Base-by-base conservation (phyloP, 2,329 filamentous ascomycete genomes). In the Paecilomyces niveus region DNA sequence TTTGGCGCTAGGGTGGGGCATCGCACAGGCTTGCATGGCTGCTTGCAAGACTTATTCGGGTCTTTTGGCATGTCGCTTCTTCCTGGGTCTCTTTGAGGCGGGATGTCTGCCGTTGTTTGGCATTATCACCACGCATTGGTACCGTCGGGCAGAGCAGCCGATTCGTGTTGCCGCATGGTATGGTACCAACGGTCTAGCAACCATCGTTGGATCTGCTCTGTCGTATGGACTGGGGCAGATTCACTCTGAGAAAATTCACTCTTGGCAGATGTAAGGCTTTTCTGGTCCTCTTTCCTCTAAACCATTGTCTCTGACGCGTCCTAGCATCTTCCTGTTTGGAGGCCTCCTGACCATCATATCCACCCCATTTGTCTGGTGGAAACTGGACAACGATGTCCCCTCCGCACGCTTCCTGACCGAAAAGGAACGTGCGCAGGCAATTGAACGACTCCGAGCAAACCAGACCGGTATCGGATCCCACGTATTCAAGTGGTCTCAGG, bases 151-250 rank as follows among this genome's bases (percentile, higher is more conserved):
- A 3, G 85, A 89, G 64, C 86, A 89, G 68, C 84, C 85, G 0
- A 69, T 86, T 26, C 78, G 86, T 0, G 80, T 87, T 2, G 84
- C 84, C 0, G 80, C 81, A n/a, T 89, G 86, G 86, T 89, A 89
- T 63, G 77, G 82, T 3, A 86, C 83, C 0, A 87, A 84, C 55
- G 84, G 84, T 0, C 59, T 80, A 0, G 82, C 82, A 0, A 85
- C 80, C 5, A 83, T 87, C 49, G 69, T 84, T 11, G 84, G 83
- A 0, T 82, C 81, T 0, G 76, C 78, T 0, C 65, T 85, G 13
- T 84, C 84, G 0, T 86, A 80, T 58, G 84, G 82, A 0, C 70
- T 87, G 15, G 82, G 81, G 0, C 81, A 85, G 55, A 82, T 85
- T 58, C 63, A 76, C 11, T 75, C 74, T 0, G 64, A 69, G 29